These are phyloP conservation scores for Asparagopsis taxiformis DNA, from an alignment of 31 red algal genomes.

Conservation along the genomic window DNA sequence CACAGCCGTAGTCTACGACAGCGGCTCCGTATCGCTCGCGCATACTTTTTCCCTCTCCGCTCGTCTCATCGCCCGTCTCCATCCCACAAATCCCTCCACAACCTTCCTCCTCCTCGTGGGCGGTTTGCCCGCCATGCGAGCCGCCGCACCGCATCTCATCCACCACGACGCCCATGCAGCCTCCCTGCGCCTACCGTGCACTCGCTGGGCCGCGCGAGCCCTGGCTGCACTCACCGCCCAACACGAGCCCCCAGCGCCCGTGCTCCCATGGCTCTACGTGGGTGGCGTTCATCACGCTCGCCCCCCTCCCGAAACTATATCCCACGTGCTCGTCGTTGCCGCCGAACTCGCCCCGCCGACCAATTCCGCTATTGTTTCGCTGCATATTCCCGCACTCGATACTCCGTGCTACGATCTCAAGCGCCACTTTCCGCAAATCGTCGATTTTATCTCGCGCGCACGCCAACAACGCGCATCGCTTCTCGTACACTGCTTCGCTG, in stretches of 20 bases:
- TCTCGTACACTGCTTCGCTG: constrained; percentile 39
- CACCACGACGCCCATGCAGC: background rate
- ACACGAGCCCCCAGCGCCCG: no score
- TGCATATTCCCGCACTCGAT: background rate
- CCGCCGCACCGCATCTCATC: background rate
- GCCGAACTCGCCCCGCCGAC: constrained; percentile 3
- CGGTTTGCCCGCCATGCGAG: constrained; percentile 6
- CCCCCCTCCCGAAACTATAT: no score
- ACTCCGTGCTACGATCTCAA: constrained; percentile 2
- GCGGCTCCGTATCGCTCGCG: background rate
- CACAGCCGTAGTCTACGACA: background rate
- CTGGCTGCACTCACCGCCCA: no score
- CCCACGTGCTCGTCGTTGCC: constrained; percentile 5
- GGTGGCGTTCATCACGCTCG: no score
- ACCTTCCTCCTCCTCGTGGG: constrained; percentile 8
- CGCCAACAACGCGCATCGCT: background rate
- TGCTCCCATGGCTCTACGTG: no score
- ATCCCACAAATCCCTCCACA: background rate
- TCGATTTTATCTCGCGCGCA: background rate
- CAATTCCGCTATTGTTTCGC: constrained; percentile 1
- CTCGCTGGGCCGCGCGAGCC: no score
- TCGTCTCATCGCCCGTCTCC: background rate
- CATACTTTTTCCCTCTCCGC: constrained; percentile 1
- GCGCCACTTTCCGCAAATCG: background rate
- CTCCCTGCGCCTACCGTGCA: no score